Conservation (phyloP, 139 green algal species). For the Penium margaritaceum region DNA sequence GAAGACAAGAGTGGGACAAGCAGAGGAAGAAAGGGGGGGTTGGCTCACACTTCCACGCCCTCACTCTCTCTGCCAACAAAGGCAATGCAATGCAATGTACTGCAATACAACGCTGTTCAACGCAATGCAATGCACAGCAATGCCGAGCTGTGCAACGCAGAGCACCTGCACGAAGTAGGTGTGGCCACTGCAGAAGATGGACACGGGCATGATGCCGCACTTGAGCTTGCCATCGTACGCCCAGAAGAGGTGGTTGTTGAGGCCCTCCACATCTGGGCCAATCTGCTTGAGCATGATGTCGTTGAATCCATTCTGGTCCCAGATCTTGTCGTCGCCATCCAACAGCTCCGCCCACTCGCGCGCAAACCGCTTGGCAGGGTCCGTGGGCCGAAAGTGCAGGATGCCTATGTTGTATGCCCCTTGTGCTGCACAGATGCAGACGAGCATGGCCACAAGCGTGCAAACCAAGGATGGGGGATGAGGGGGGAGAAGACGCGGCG, state of each 20-base stretch:
- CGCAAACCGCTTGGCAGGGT: conserved; percentile 29
- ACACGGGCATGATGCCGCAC: conserved; percentile 80
- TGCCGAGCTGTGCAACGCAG: too few relatives aligned
- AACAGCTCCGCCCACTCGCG: conserved; percentile 42
- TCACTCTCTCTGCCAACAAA: background rate
- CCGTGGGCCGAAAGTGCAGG: conserved; percentile 67
- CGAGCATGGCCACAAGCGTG: too few relatives aligned
- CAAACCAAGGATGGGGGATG: too few relatives aligned
- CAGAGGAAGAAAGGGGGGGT: background rate
- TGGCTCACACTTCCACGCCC: too few relatives aligned
- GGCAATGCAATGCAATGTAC: background rate
- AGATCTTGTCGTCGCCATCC: conserved; percentile 41
- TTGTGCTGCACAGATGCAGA: conserved; percentile 17
- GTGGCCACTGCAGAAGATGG: conserved; percentile 77
- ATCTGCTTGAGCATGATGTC: conserved; percentile 49
- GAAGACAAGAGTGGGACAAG: background rate
- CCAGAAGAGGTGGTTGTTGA: conserved; percentile 48
- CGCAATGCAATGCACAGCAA: background rate
- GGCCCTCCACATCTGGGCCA: background rate
- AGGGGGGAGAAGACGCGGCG: too few relatives aligned
- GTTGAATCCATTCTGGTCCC: conserved; percentile 57
- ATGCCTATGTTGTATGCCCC: conserved; percentile 88
- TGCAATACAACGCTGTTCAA: background rate
- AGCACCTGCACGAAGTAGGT: conserved; percentile 82
- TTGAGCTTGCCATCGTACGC: conserved; percentile 64